Evolutionary conservation across 139 green algal genomes (phyloP), one percentile per base, ranked within the genome.

Genomic region (Raphidocelis subcapitata): DNA sequence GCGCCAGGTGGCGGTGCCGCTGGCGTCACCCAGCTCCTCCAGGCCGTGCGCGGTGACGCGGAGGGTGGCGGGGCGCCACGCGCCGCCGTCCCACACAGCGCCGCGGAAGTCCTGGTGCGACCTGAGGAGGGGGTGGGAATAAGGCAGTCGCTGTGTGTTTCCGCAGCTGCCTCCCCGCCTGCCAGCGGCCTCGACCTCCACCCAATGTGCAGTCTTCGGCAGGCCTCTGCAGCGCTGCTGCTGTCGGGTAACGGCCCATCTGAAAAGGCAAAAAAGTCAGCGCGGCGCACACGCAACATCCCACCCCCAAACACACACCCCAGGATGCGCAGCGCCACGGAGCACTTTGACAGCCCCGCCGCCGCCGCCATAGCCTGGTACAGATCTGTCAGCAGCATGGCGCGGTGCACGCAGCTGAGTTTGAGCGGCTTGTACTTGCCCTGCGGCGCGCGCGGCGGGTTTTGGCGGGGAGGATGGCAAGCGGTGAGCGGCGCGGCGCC

Each of bases 401-500:
- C 63, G 2, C 93, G 70, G 49, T 90, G 83, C 26, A 72, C 72
- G 77, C 87, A 95, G 16, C 74, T 81, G 80, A 97, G 95, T 72
- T 91, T 92, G 32, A 88, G 65, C 1, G 92, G 61, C 72, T 95
- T 94, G 86, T 83, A 90, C 62, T 91, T 92, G 69, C 74, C 79
- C 84, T 89, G 81, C 33, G 69, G 54, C 12, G 29, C 14, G 14
- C 1, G n/a, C n/a, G n/a, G n/a, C n/a, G n/a, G n/a, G n/a, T n/a
- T n/a, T n/a, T n/a, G 41, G 41, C 41, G 12, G 41, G 8, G 12
- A 49, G 8, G 41, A 49, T 49, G 41, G 41, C 8, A 12, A 49
- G 8, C 41, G 41, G 41, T 8, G 41, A 12, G n/a, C n/a, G n/a
- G n/a, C n/a, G n/a, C n/a, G n/a, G n/a, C n/a, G n/a, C n/a, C n/a